Evolutionary conservation across 371 early-diverging fungal species (phyloP), one percentile per base, ranked within the genome.

Genomic region (Circinella minor): DNA sequence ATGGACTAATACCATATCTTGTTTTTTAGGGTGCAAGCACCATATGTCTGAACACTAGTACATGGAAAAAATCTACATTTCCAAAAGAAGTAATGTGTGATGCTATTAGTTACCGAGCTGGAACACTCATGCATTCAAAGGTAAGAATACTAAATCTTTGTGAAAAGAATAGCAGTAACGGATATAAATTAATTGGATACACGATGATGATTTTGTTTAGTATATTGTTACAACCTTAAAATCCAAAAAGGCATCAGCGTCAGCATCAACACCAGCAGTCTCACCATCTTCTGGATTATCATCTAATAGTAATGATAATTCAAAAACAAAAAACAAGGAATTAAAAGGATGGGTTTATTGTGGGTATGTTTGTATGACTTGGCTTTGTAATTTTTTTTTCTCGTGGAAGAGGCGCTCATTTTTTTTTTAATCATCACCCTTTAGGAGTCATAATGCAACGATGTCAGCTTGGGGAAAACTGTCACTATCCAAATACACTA

Each of bases 401-500:
- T 9, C 43, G 43, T 36, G 4, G 38, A 68, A 57, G 7, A 55
- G 6, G 3, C 9, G 43, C 11, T 43, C 6, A 43, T 43, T 43
- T 43, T 9, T 39, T 39, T 39, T 43, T 43, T 43, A 6, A 43
- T 2, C 11, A 37, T 39, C 65, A 59, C 55, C 1, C 55, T 36
- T 11, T 68, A 83, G 81, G 72, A 81, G 82, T 36, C 84, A 84
- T 61, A 84, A 84, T 73, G 76, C 84, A 14, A 84, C 84, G 0
- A 60, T 61, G 20, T 69, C 77, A 18, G 84, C 84, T 15, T 84
- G 84, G 84, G 84, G 82, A 4, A 80, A 78, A 49, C 63, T 76
- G 13, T 65, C 79, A 0, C 7, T 78, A 6, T 51, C 78, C 27
- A 72, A 71, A 38, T 64, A 67, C 11, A 67, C 67, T 4, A 75